These are phyloP conservation scores for Hyphodiscus hymeniophilus DNA, from an alignment of 495 filamentous ascomycete genomes.

Conservation along the genomic window DNA sequence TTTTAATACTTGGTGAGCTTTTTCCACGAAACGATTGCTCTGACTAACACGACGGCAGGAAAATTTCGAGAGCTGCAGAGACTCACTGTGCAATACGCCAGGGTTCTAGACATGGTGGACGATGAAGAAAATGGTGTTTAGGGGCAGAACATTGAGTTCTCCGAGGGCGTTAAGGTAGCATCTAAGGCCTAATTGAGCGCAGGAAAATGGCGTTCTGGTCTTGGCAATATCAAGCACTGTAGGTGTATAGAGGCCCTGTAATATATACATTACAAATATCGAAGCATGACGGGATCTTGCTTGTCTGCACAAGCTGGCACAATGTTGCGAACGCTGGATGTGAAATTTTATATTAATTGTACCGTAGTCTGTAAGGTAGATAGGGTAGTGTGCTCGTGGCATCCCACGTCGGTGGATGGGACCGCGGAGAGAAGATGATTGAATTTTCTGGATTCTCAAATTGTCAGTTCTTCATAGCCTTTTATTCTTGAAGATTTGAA, in stretches of 20 bases:
- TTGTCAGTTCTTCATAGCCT: no score
- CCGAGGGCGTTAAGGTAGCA: background rate
- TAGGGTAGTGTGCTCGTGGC: no score
- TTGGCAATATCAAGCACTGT: background rate
- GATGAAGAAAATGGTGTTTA: conserved; percentile 24
- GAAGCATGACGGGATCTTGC: no score
- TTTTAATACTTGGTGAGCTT: conserved; percentile 79
- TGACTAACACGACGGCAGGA: conserved; percentile 41
- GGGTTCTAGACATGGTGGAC: conserved; percentile 55
- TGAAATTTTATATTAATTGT: no score
- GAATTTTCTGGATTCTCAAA: no score
- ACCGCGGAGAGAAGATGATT: no score
- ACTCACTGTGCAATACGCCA: conserved; percentile 83
- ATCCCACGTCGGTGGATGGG: no score
- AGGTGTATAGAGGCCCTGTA: background rate
- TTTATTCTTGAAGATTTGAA: no score
- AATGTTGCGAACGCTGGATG: no score
- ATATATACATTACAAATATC: no score
- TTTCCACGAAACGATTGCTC: background rate
- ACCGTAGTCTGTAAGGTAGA: no score
- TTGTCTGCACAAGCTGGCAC: no score
- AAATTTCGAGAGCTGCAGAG: conserved; percentile 91
- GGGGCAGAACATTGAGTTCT: background rate
- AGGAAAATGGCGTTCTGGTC: conserved; percentile 1
- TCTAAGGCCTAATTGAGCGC: background rate